These are phyloP conservation scores for Lodderomyces theae DNA, from an alignment of 1,139 yeast species.

Conservation along the genomic window DNA sequence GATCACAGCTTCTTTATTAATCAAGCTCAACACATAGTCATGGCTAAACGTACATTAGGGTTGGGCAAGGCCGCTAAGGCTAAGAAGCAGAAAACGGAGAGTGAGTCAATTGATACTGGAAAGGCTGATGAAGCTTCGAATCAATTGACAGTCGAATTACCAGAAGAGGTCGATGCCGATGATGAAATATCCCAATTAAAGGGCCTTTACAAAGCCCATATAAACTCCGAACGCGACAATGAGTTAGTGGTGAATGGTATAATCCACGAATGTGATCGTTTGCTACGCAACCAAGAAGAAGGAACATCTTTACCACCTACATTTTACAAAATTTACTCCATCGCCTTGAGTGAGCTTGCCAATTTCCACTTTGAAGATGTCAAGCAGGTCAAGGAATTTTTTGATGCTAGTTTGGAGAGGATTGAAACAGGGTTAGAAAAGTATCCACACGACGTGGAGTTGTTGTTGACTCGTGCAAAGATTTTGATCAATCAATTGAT, in stretches of 20 bases:
- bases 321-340: slow-evolving; percentile 73
- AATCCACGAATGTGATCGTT: slow-evolving; percentile 85
- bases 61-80: slow-evolving; percentile 62
- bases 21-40: slow-evolving; percentile 16
- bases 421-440: slow-evolving; percentile 56
- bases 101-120: not conserved
- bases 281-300: slow-evolving; percentile 47
- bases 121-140: slow-evolving; percentile 17
- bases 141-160: slow-evolving; percentile 67
- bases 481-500: slow-evolving; percentile 59
- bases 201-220: slow-evolving; percentile 67
- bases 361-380: slow-evolving; percentile 45
- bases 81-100: slow-evolving; percentile 43
- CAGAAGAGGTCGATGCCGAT: slow-evolving; percentile 67
- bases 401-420: slow-evolving; percentile 72
- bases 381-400: slow-evolving; percentile 49
- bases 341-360: slow-evolving; percentile 68
- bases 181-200: slow-evolving; percentile 73
- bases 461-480: slow-evolving; percentile 54
- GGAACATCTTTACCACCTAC: slow-evolving; percentile 45
- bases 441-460: slow-evolving; percentile 42
- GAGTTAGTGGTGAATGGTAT: slow-evolving; percentile 76
- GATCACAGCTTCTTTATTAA: not conserved
- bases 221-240: slow-evolving; percentile 52
- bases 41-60: slow-evolving; percentile 81